Conservation (phyloP, 352 stramenopile species). For the Phytophthora fragariae region DNA sequence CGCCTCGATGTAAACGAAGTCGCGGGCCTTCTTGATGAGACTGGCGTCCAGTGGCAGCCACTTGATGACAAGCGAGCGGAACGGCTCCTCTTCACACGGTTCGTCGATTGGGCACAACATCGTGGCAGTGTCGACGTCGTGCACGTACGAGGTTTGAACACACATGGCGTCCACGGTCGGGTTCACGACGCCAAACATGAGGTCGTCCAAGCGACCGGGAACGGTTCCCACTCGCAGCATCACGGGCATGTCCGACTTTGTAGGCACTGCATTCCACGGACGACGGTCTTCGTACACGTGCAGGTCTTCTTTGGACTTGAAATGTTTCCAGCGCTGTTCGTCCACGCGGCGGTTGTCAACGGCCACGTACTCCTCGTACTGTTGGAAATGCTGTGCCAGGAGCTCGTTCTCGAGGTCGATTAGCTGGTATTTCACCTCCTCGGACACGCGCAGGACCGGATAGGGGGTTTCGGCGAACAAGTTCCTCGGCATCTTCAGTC, state of each 20-base stretch:
- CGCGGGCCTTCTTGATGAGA: slow-evolving; percentile 41
- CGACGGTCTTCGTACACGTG: slow-evolving; percentile 51
- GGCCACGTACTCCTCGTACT: slow-evolving; percentile 50
- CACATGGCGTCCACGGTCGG: slow-evolving; percentile 37
- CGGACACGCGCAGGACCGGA: slow-evolving; percentile 31
- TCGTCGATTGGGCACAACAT: slow-evolving; percentile 37
- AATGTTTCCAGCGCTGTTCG: slow-evolving; percentile 46
- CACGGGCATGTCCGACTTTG: slow-evolving; percentile 10
- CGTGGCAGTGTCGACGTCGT: slow-evolving; percentile 33
- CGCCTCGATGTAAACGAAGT: slow-evolving; percentile 52
- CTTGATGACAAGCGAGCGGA: slow-evolving; percentile 40
- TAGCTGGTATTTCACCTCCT: slow-evolving; percentile 31
- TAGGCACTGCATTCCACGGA: not conserved
- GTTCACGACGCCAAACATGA: slow-evolving; percentile 49
- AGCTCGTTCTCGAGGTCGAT: slow-evolving; percentile 39
- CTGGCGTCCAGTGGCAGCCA: slow-evolving; percentile 47
- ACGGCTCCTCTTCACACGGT: slow-evolving; percentile 28
- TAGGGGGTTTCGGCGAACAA: slow-evolving; percentile 39
- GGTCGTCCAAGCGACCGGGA: slow-evolving; percentile 34
- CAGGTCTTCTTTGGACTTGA: slow-evolving; percentile 53
- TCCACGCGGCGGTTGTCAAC: slow-evolving; percentile 42
- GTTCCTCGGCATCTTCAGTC: slow-evolving; percentile 32
- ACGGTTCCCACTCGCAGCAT: slow-evolving; percentile 36
- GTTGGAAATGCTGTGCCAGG: slow-evolving; percentile 42
- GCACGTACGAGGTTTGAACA: slow-evolving; percentile 45